These are phyloP conservation scores for Gymnopus androsaceus DNA, from an alignment of 1,284 basidiomycete species.

Conservation along the genomic window DNA sequence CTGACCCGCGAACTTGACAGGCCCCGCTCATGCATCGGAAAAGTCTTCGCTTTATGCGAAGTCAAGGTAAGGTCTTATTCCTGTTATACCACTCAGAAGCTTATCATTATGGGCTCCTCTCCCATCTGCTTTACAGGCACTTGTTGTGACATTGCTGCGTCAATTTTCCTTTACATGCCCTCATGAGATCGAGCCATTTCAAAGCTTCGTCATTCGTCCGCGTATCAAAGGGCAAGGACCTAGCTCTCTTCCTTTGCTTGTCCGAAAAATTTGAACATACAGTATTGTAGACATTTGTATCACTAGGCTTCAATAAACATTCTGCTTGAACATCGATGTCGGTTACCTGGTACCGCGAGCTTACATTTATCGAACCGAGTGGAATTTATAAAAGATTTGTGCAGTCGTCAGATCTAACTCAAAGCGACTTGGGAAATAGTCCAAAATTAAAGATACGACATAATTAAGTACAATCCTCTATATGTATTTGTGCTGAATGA, in stretches of 20 bases:
- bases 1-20: slow-evolving; percentile 31
- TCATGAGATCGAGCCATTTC: slow-evolving; percentile 56
- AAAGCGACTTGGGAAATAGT: too few relatives aligned
- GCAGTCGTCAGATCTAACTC: too few relatives aligned
- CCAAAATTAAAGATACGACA: slow-evolving; percentile 8
- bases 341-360: too few relatives aligned
- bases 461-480: slow-evolving; percentile 9
- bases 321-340: too few relatives aligned
- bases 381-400: too few relatives aligned
- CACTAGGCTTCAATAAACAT: not conserved
- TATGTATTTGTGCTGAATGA: not conserved
- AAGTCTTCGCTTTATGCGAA: slow-evolving; percentile 53
- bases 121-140: slow-evolving; percentile 32
- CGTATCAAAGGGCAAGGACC: slow-evolving; percentile 49
- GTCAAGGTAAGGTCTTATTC: slow-evolving; percentile 45
- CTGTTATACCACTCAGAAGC: not conserved
- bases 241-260: slow-evolving; percentile 55
- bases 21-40: slow-evolving; percentile 57
- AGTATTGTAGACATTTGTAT: not conserved
- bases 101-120: not conserved
- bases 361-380: too few relatives aligned
- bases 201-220: slow-evolving; percentile 64
- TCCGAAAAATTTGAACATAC: slow-evolving; percentile 37
- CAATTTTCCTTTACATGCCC: slow-evolving; percentile 53
- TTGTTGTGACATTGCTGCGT: slow-evolving; percentile 48